These are phyloP conservation scores for Apiospora rasikravindrae DNA, from an alignment of 2,329 filamentous ascomycete genomes.

Conservation along the genomic window DNA sequence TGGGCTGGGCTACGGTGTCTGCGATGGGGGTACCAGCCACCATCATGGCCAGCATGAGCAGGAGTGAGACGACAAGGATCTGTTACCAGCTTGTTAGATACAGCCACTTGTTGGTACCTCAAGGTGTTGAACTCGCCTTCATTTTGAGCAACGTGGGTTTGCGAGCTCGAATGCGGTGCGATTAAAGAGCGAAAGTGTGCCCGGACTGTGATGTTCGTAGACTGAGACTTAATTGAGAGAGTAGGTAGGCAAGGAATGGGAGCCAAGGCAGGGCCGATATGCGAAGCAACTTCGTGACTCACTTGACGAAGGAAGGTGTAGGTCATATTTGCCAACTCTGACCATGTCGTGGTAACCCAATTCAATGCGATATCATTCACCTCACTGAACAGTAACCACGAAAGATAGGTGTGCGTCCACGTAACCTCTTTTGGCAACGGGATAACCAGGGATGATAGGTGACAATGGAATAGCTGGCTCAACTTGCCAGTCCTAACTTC, in stretches of 20 bases:
- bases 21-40: constrained; percentile 3
- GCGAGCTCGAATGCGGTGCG: background rate
- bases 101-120: background rate
- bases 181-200: background rate
- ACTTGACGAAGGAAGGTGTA: background rate
- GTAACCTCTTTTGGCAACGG: background rate
- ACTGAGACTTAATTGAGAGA: background rate
- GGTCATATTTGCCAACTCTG: background rate
- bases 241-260: background rate
- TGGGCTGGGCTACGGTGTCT: background rate
- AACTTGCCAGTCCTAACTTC: background rate
- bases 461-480: background rate
- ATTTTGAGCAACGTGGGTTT: background rate
- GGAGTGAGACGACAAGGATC: background rate
- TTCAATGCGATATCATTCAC: background rate
- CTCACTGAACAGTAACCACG: background rate
- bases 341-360: background rate
- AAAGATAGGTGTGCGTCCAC: background rate
- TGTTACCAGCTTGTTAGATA: background rate
- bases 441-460: background rate
- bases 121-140: background rate
- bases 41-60: constrained; percentile 13
- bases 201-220: background rate
- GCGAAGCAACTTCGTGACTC: background rate
- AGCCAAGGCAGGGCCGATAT: background rate